These are phyloP conservation scores for Handroanthus guayacan DNA, from an alignment of 257 asterid genomes.

Conservation along the genomic window DNA sequence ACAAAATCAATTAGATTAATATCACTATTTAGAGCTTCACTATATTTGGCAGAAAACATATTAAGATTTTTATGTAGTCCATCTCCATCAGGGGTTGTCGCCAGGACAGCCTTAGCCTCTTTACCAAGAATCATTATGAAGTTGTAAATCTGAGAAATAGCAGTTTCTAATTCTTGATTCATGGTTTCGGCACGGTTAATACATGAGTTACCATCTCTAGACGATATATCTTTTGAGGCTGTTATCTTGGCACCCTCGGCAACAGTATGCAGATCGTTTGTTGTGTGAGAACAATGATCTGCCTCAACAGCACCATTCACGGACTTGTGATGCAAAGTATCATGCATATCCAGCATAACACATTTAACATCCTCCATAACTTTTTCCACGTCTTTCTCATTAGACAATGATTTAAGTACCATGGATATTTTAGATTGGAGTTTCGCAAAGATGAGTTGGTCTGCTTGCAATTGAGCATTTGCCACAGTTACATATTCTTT, in stretches of 20 bases:
- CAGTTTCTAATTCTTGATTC: conserved; percentile 58
- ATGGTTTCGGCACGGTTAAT: conserved; percentile 39
- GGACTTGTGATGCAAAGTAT: conserved; percentile 42
- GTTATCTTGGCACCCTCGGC: conserved; percentile 42
- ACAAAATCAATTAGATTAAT: conserved; percentile 62
- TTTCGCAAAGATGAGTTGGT: conserved; percentile 50
- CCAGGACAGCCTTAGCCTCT: conserved; percentile 70
- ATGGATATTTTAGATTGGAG: conserved; percentile 66
- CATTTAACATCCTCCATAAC: conserved; percentile 57
- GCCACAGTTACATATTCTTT: conserved; percentile 35
- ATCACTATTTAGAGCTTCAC: conserved; percentile 49
- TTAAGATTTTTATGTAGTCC: conserved; percentile 56
- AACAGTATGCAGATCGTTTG: conserved; percentile 35
- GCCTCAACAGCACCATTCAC: conserved; percentile 43
- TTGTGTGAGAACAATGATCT: conserved; percentile 39
- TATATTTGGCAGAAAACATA: conserved; percentile 62
- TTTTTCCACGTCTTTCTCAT: conserved; percentile 61
- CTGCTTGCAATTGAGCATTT: conserved; percentile 47
- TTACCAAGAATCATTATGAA: conserved; percentile 71
- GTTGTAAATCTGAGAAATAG: conserved; percentile 68
- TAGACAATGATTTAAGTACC: conserved; percentile 63
- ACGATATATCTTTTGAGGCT: conserved; percentile 41
- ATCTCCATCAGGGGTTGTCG: conserved; percentile 59
- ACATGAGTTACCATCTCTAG: conserved; percentile 45
- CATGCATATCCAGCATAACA: conserved; percentile 64